Conservation (phyloP, 2,329 filamentous ascomycete genomes). For the Aspergillus calidoustus region DNA sequence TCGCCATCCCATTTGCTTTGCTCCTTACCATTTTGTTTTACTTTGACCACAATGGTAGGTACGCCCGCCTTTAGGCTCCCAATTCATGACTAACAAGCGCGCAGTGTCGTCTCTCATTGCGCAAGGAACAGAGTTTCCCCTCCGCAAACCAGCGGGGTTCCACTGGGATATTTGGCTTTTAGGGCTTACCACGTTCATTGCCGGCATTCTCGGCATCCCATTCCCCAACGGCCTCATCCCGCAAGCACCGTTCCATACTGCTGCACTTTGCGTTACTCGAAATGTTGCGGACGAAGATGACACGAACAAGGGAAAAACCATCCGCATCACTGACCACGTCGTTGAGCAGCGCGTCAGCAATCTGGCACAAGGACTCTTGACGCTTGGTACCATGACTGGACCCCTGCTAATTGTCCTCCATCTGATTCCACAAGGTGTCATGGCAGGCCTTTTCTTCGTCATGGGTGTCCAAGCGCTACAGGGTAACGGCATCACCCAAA, state of each 20-base stretch:
- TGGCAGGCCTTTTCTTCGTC: constrained; percentile 81
- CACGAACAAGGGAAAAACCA: constrained; percentile 60
- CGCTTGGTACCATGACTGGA: constrained; percentile 77
- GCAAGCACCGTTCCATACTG: constrained; percentile 81
- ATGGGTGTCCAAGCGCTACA: constrained; percentile 81
- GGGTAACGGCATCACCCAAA: constrained; percentile 76
- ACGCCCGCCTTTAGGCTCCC: constrained; percentile 28
- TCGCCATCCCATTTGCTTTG: constrained; percentile 84
- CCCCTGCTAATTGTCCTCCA: constrained; percentile 75
- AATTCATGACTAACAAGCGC: not conserved
- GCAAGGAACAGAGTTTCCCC: constrained; percentile 80
- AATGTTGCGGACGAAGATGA: constrained; percentile 61
- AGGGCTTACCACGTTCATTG: constrained; percentile 75
- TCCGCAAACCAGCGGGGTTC: constrained; percentile 80
- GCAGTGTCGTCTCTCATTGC: constrained; percentile 79
- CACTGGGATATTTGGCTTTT: constrained; percentile 86
- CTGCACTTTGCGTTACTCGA: constrained; percentile 73
- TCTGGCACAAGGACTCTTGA: constrained; percentile 75
- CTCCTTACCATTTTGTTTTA: constrained; percentile 84
- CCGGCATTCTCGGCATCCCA: constrained; percentile 75
- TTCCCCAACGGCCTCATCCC: constrained; percentile 85
- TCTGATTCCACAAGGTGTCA: constrained; percentile 77
- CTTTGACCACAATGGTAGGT: constrained; percentile 89
- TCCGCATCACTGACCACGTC: constrained; percentile 65
- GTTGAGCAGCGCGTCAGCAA: constrained; percentile 79